A percentile compares a stretch with the other conserved stretches of the same genome.
Conservation (phyloP, 768 basidiomycete species). For the Lactarius evosmus region DNA sequence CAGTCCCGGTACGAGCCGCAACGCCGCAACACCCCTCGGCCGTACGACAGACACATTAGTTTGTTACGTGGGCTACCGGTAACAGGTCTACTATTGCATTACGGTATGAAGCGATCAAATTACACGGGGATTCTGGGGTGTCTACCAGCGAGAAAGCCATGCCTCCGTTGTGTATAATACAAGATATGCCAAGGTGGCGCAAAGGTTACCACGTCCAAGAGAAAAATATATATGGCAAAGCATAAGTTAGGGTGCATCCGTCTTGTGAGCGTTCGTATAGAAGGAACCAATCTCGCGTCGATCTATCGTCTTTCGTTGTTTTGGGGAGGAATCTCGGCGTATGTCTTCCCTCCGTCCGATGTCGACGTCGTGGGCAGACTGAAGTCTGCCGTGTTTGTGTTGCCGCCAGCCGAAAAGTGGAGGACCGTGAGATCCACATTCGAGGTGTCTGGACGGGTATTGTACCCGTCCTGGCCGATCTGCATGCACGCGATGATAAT, state of each 20-base stretch:
- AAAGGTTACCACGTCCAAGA: background rate
- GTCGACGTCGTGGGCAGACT: background rate
- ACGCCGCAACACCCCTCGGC: background rate
- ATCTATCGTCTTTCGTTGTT: background rate
- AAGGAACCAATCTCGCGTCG: background rate
- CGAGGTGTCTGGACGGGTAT: background rate
- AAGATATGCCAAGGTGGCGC: background rate
- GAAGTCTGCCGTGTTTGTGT: background rate
- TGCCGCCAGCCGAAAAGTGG: background rate
- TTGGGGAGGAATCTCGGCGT: background rate
- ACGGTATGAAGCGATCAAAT: background rate
- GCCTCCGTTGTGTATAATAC: slow-evolving; percentile 2
- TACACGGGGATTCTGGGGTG: background rate
- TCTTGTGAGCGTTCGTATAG: background rate
- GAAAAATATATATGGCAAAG: background rate
- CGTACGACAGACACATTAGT: background rate
- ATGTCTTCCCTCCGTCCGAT: background rate
- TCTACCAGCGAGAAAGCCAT: slow-evolving; percentile 1
- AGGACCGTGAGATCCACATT: slow-evolving; percentile 13
- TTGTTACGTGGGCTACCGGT: background rate
- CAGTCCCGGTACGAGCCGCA: background rate
- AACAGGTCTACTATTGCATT: background rate
- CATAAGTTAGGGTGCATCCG: slow-evolving; percentile 1
- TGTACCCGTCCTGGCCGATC: slow-evolving; percentile 11
- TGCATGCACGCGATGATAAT: slow-evolving; percentile 19